A percentile compares a stretch with the other conserved stretches of the same genome.
Conservation (phyloP, 352 stramenopile genomes). For the Phytophthora fragariae region DNA sequence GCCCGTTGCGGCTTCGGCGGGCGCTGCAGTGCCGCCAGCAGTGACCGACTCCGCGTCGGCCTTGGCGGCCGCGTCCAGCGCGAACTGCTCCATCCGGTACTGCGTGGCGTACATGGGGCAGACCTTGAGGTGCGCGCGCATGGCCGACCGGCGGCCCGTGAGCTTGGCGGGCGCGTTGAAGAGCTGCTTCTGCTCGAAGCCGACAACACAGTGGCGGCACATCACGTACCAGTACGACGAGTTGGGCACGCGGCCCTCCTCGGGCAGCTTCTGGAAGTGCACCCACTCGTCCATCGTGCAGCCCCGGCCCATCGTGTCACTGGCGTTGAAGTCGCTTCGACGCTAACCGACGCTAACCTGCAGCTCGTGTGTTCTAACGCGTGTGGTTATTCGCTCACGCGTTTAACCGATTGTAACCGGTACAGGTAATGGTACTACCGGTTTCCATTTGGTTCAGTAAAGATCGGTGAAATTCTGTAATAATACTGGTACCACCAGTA, state of each 20-base stretch:
- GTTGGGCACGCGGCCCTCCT: slow-evolving; percentile 74
- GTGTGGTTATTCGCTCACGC: too few relatives aligned
- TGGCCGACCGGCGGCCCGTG: slow-evolving; percentile 77
- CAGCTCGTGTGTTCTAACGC: too few relatives aligned
- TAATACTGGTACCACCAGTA: too few relatives aligned
- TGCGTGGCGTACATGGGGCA: slow-evolving; percentile 74
- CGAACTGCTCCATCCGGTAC: slow-evolving; percentile 67
- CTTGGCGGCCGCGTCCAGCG: slow-evolving; percentile 14
- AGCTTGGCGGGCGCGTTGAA: slow-evolving; percentile 60
- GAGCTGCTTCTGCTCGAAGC: slow-evolving; percentile 74
- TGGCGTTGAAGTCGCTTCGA: too few relatives aligned
- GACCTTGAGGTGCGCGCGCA: slow-evolving; percentile 78
- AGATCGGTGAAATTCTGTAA: too few relatives aligned
- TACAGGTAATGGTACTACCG: too few relatives aligned
- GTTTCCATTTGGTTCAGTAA: too few relatives aligned
- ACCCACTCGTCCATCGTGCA: slow-evolving; percentile 87
- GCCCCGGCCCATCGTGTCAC: slow-evolving; percentile 59
- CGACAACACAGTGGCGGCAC: slow-evolving; percentile 74
- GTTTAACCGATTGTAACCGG: too few relatives aligned
- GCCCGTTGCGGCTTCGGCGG: slow-evolving; percentile 1
- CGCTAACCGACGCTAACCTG: too few relatives aligned
- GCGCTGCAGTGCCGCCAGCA: slow-evolving; percentile 3
- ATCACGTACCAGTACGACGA: slow-evolving; percentile 86
- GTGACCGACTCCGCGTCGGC: slow-evolving; percentile 19
- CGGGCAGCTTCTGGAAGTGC: slow-evolving; percentile 78